Base-by-base conservation (phyloP, 768 basidiomycete species). In the Tulasnella sp. region DNA sequence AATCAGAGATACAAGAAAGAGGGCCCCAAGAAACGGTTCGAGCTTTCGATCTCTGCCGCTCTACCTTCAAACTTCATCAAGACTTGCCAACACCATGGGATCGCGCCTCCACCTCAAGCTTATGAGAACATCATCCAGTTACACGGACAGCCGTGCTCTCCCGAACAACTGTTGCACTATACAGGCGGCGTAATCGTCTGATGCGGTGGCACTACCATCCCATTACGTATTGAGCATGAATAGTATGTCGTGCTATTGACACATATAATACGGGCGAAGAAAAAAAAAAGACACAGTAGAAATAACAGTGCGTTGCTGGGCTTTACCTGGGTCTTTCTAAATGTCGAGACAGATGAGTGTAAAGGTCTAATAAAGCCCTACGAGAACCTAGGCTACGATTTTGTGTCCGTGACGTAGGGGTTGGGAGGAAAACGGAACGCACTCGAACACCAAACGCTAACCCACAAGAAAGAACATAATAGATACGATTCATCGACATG, bases 1-100 rank as follows among this genome's bases (percentile, higher is more conserved):
- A 21, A 48, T 39, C 24, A 74, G 73, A 74, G 76, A 40, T 77
- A 58, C 19, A 77, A 62, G 56, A 77, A 77, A 42, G 48, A 77
- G 36, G 76, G 76, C 19, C 76, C 58, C 7, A 77, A 77, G 38
- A 77, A 71, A 36, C n/a, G 68, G 10, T 77, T 58, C 39, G 27
- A 62, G 8, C 76, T 77, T 31, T 68, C 58, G 21, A 62, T 77
- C 12, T 42, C 68, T 21, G 76, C 76, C 9, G 46, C 76, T 27
- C 56, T 77, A 21, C 76, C 48, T n/a, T 27, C 48, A 4, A 8
- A 24, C 38, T 77, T 77, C 68, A n/a, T 39, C 58, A 16, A 42
- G n/a, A 62, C 18, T 1, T 77, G 76, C 31, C 76, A 34, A 34
- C 34, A 39, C 42, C 44, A 44, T 4, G 44, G 46, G 34, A 75